Conservation (phyloP, 169 alveolate species). For the Prorocentrum cordatum region DNA sequence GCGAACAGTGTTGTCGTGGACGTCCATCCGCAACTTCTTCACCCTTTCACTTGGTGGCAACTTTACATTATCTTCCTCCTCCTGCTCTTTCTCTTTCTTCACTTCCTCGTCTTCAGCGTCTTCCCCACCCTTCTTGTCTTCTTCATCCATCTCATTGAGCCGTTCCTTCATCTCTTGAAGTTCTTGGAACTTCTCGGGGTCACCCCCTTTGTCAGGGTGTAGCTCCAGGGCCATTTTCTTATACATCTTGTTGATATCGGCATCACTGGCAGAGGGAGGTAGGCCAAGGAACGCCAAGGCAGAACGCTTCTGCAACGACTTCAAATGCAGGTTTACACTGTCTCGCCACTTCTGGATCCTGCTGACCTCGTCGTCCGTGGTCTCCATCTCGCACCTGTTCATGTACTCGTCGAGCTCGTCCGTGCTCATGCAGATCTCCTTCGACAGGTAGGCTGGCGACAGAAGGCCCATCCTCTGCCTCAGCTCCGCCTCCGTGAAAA, state of each 20-base stretch:
- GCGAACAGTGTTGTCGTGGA: conserved; percentile 50
- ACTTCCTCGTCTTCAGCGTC: no score
- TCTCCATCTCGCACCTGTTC: conserved; percentile 22
- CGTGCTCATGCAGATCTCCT: conserved; percentile 36
- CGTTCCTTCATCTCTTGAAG: conserved; percentile 68
- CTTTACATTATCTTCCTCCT: conserved; percentile 30
- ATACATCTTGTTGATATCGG: conserved; percentile 22
- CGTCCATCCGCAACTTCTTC: conserved; percentile 65
- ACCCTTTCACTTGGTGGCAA: conserved; percentile 38
- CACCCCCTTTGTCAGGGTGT: conserved; percentile 65
- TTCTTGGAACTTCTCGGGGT: conserved; percentile 60
- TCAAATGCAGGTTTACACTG: conserved; percentile 16
- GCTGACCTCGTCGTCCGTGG: conserved; percentile 57
- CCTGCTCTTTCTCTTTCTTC: conserved; percentile 41
- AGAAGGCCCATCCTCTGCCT: conserved; percentile 15
- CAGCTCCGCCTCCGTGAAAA: conserved; percentile 39
- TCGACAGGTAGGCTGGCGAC: conserved; percentile 17
- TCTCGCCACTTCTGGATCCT: conserved; percentile 67
- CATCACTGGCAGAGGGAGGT: conserved; percentile 10
- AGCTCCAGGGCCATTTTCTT: conserved; percentile 57
- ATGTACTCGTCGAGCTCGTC: conserved; percentile 42
- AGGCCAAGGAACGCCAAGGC: conserved; percentile 46
- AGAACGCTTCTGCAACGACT: conserved; percentile 52
- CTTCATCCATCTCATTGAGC: conserved; percentile 32
- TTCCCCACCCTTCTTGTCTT: no score